Base-by-base conservation (phyloP, 2,329 filamentous ascomycete genomes). In the Aspergillus ochraceus region DNA sequence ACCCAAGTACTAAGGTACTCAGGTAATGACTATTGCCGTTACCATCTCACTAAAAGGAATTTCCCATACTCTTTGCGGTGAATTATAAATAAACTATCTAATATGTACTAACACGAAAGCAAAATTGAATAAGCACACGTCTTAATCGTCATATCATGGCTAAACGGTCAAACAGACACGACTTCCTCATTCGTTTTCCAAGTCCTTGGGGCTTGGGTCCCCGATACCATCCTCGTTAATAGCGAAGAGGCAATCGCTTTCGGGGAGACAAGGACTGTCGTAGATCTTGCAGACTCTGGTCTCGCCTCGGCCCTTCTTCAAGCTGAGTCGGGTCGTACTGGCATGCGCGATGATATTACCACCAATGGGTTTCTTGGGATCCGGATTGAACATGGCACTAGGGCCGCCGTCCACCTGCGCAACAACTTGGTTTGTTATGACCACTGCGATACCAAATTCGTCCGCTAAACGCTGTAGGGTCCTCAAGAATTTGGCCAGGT, bases 281-380 rank as follows among this genome's bases (percentile, higher is more conserved):
- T 99, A 99, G 63, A 99, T 99, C 83, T 98, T 99, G 80, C 95
- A 97, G 67, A 99, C 91, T 80, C 95, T 87, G 22, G 95, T 99
- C 82, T 99, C 95, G 30, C 86, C 95, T 57, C 95, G 85, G 1
- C 95, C 96, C 77, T 99, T 99, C 81, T 97, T 97, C 73, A 99
- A 77, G 71, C 92, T 97, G 69, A 99, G 84, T 71, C 95, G 85
- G 2, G 95, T 99, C 1, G 95, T 99, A 72, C 92, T 97, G 55
- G 95, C 93, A 76, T 99, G 95, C 2, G 96, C 95, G 74, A 99
- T 98, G 67, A 99, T 99, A 77, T 99, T 98, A 65, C 95, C 95
- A 67, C 95, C 95, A 74, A 99, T 97, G 0, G 95, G 95, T 77
- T 99, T 99, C 85, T 99, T 99, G 8, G 95, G 95, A 71, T 99